Evolutionary conservation across 208 protist species (phyloP), one percentile per base, ranked within the genome.

Genomic region (Crithidia sp.): DNA sequence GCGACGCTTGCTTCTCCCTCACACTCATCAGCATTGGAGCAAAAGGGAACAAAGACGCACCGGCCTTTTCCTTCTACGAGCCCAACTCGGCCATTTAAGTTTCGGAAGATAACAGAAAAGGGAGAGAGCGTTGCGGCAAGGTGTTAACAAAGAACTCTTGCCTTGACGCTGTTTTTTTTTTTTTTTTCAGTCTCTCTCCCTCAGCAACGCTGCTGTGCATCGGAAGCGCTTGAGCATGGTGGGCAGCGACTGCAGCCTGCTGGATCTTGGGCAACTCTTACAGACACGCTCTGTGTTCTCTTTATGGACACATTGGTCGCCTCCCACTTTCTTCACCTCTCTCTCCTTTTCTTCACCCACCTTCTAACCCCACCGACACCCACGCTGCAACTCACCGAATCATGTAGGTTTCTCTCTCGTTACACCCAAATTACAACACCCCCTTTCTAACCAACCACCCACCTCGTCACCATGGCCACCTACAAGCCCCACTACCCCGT

Each of bases 401-500:
- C 28, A 28, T 28, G 28, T 28, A 28, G 28, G 28, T 55, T 68
- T 28, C 55, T 67, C 0, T 44, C 57, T 39, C 37, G 49, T 74
- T 14, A 14, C 72, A 47, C 8, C 40, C 2, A 16, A 37, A 50
- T 16, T 10, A 9, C 43, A 28, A 28, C 28, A 28, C 2, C 40
- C 43, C 67, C 53, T 39, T 14, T 66, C 64, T 37, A 45, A 55
- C 55, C 65, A 47, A 37, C 55, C 45, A 57, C n/a, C 14, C 12
- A 71, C 16, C n/a, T 36, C 17, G 50, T 9, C 9, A 78, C 19
- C 39, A 91, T 90, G 84, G 36, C 36, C 36, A 82, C 86, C 55
- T 94, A 94, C 84, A 85, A 87, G 84, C 86, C 96, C 47, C 61
- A 93, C 82, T 79, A 95, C 90, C 60, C 87, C 47, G 85, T 79